Percentiles rank a stretch among this genome's conserved stretches.
Evolutionary conservation across 306 rosid species (phyloP).

Genomic region (Fragaria vesca): DNA sequence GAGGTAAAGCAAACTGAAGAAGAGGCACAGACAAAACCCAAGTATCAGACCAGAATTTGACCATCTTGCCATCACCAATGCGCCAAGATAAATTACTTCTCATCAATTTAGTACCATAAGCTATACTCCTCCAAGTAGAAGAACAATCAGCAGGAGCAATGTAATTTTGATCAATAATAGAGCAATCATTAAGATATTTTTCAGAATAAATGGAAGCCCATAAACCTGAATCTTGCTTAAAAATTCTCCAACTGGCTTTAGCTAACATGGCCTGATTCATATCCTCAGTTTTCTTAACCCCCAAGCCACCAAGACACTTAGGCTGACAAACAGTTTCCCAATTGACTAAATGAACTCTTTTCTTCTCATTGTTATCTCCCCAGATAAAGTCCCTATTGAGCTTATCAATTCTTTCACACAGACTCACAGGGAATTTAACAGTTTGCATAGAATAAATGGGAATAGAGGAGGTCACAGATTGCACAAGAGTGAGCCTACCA

Average conservation of each 20-base stretch:
- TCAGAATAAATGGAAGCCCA: background rate
- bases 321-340: background rate
- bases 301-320: background rate
- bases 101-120: background rate
- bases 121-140: background rate
- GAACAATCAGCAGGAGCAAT: background rate
- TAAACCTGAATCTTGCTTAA: background rate
- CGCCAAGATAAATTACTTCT: background rate
- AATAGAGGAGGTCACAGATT: background rate
- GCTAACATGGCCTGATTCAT: background rate
- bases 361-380: background rate
- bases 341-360: background rate
- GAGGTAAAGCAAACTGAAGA: background rate
- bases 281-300: background rate
- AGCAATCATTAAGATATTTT: too few relatives aligned
- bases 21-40: background rate
- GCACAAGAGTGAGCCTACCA: background rate
- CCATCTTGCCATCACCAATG: background rate
- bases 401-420: background rate
- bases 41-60: background rate
- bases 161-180: rapidly evolving
- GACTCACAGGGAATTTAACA: background rate
- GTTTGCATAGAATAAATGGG: background rate
- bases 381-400: background rate
- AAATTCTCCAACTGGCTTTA: background rate